A percentile compares a stretch with the other conserved stretches of the same genome.
Conservation (phyloP, 2,329 filamentous ascomycete genomes). For the Colletotrichum somersetense region DNA sequence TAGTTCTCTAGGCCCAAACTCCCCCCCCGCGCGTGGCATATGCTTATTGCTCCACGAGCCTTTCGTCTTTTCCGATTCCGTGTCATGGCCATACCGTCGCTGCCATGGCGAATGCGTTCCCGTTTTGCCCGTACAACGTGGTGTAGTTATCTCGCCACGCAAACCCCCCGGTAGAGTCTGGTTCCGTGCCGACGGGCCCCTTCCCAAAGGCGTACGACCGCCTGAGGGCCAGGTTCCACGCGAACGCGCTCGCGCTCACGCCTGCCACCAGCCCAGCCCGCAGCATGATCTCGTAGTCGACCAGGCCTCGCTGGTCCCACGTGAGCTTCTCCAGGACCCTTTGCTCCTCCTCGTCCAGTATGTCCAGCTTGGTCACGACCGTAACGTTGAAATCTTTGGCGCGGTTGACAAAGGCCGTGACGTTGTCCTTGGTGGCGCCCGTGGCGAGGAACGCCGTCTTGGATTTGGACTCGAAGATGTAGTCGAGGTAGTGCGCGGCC, state of each 20-base stretch:
- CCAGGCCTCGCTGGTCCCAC: conserved; percentile 63
- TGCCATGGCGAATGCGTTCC: conserved; percentile 47
- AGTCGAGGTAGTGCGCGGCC: conserved; percentile 49
- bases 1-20: conserved; percentile 6
- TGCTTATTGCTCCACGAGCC: background rate
- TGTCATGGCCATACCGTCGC: conserved; percentile 40
- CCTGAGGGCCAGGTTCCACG: conserved; percentile 61
- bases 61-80: background rate
- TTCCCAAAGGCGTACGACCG: conserved; percentile 49
- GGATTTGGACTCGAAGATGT: conserved; percentile 46
- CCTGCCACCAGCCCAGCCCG: conserved; percentile 59
- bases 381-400: conserved; percentile 53
- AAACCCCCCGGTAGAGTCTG: conserved; percentile 37
- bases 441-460: conserved; percentile 58
- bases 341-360: conserved; percentile 55
- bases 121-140: conserved; percentile 48
- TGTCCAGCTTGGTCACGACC: conserved; percentile 57
- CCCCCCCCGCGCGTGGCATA: too few species aligned
- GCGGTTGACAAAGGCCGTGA: conserved; percentile 52
- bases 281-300: conserved; percentile 64
- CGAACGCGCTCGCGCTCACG: conserved; percentile 59
- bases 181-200: conserved; percentile 27
- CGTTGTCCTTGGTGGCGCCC: conserved; percentile 52
- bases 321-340: conserved; percentile 52
- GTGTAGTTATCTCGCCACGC: conserved; percentile 52